phyloP scores from a whole-genome alignment of 2,329 filamentous ascomycete genomes.

The Nothophoma quercina region DNA sequence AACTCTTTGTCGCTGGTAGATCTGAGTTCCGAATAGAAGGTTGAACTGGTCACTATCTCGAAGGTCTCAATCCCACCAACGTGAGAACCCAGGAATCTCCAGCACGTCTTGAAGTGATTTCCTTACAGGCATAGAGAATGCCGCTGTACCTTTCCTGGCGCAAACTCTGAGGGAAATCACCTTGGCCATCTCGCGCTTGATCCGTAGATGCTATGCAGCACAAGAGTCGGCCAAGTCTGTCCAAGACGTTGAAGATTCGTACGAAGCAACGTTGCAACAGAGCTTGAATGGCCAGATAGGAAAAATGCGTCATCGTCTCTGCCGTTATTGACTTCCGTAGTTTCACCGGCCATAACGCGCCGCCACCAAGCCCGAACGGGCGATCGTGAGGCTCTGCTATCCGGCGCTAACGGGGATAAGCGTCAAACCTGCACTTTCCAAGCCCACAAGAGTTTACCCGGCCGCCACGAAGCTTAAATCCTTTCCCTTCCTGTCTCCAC shows the following conservation, averaged over 20 bases:
- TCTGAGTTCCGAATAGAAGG: too few species aligned
- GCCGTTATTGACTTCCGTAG: not conserved
- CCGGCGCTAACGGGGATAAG: not conserved
- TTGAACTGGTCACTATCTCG: too few species aligned
- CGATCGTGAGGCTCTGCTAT: constrained; percentile 4
- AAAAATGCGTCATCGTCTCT: constrained; percentile 4
- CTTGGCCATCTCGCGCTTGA: not conserved
- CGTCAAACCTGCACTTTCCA: not conserved
- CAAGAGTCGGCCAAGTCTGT: not conserved
- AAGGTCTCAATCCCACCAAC: too few species aligned
- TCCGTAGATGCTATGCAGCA: not conserved
- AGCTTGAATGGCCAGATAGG: not conserved
- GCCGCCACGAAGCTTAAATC: constrained; percentile 20
- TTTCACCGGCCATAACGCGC: not conserved
- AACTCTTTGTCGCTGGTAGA: too few species aligned
- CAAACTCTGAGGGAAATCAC: too few species aligned
- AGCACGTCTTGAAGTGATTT: too few species aligned
- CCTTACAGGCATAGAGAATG: too few species aligned
- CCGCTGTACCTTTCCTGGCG: too few species aligned
- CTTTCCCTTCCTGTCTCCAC: constrained; percentile 11
- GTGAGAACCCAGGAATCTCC: too few species aligned
- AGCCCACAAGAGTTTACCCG: constrained; percentile 17
- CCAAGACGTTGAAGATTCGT: not conserved
- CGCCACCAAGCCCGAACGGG: not conserved
- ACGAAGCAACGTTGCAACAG: not conserved